A percentile compares a stretch with the other conserved stretches of the same genome.
Conservation (phyloP, 345 rosid species). For the Sonneratia alba region DNA sequence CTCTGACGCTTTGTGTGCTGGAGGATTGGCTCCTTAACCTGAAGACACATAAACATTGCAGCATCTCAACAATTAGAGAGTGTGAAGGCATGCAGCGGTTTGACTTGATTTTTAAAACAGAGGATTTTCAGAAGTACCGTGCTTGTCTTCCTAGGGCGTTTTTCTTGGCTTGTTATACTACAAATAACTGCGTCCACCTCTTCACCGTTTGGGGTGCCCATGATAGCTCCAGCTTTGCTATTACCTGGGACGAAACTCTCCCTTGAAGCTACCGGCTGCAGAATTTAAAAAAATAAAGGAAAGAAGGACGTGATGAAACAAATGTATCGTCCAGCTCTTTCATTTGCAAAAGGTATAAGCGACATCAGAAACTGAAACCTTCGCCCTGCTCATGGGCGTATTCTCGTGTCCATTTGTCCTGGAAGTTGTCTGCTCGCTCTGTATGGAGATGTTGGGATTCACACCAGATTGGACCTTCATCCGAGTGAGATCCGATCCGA, state of each 20-base stretch:
- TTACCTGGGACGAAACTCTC: conserved; percentile 57
- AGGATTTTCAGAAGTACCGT: conserved; percentile 27
- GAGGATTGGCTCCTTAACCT: conserved; percentile 95
- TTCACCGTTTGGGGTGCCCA: conserved; percentile 19
- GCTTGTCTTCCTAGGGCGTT: conserved; percentile 73
- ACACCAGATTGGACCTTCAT: conserved; percentile 51
- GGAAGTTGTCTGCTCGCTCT: conserved; percentile 55
- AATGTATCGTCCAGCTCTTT: neutral
- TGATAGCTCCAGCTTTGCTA: conserved; percentile 30
- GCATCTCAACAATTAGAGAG: neutral
- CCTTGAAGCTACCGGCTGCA: conserved; percentile 74
- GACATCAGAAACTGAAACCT: conserved; percentile 27
- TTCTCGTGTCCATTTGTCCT: conserved; percentile 37
- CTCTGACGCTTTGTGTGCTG: conserved; percentile 68
- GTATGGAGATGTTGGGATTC: conserved; percentile 39
- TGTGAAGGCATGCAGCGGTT: neutral
- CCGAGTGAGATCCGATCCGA: conserved; percentile 95
- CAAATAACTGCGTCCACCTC: conserved; percentile 29
- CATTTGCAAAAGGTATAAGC: neutral
- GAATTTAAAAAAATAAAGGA: neutral
- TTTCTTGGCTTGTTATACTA: conserved; percentile 59
- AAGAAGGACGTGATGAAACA: neutral
- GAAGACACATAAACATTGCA: conserved; percentile 3
- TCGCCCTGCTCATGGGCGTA: conserved; percentile 72
- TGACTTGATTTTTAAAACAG: neutral